A percentile compares a stretch with the other conserved stretches of the same genome.
Evolutionary conservation across 202 grass and related monocot genomes (phyloP).

Genomic region (Setaria italica): DNA sequence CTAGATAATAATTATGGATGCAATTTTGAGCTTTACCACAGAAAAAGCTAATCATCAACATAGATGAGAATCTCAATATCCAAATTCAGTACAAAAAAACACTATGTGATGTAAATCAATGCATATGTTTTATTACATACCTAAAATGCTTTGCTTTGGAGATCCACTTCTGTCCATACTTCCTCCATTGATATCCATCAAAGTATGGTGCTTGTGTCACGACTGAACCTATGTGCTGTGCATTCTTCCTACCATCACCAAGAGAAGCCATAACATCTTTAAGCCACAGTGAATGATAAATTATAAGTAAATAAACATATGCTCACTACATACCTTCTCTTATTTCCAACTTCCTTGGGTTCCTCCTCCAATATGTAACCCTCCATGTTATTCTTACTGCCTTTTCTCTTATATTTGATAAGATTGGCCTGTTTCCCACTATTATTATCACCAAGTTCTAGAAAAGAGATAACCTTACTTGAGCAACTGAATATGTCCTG

Average conservation of each 20-base stretch:
- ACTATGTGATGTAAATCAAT: background rate
- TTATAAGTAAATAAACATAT: background rate
- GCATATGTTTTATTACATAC: constrained; percentile 31
- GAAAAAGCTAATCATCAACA: background rate
- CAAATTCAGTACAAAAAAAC: too few relatives aligned
- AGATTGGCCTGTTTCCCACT: background rate
- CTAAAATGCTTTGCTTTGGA: constrained; percentile 47
- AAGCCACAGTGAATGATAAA: constrained; percentile 10
- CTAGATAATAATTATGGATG: background rate
- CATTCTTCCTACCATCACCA: constrained; percentile 31
- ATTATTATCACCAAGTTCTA: background rate
- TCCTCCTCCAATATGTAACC: background rate
- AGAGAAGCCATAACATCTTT: background rate
- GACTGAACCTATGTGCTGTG: constrained; percentile 31
- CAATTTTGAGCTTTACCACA: background rate
- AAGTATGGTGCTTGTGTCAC: constrained; percentile 41
- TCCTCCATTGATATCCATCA: constrained; percentile 60
- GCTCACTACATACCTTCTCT: constrained; percentile 35
- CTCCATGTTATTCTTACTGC: background rate
- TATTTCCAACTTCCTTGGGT: background rate
- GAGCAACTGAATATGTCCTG: constrained; percentile 1
- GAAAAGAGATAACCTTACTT: constrained; percentile 15
- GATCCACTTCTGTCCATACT: constrained; percentile 73
- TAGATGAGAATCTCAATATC: background rate
- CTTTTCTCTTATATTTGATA: background rate